Evolutionary conservation across 441 rosid species (phyloP), one percentile per base, ranked within the genome.

Genomic region (Biscutella laevigata): DNA sequence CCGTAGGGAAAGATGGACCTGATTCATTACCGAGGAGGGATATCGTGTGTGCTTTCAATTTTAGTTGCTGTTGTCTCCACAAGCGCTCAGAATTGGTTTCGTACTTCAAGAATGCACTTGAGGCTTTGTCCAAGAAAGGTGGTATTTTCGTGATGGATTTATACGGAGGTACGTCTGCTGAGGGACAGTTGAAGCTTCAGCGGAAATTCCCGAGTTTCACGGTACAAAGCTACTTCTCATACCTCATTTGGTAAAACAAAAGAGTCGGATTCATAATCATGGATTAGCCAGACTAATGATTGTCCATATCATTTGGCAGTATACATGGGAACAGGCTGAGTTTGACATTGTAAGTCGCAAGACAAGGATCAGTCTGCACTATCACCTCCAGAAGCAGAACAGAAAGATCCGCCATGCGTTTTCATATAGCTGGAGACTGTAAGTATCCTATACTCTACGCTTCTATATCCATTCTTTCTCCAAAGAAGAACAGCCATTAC

Each of bases 261-360:
- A 6, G 12, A 1, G 32, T 47, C 27, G 7, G 40, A 27, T 30
- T 30, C 30, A 21, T 15, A 27, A n/a, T n/a, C 15, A 12, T 42
- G 16, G 14, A 26, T 33, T 34, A 5, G 11, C 5, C 3, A 4
- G 24, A 13, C 27, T 22, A 15, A 34, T 3, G 5, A 9, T 15
- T 33, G 20, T 34, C 4, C 36, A 50, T 39, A 49, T 27, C 5
- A 5, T 35, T 48, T 49, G 64, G 64, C 83, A 89, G 94, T 86
- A 89, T 64, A 74, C 80, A 3, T 86, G 97, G 94, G 91, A 86
- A 75, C 97, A 89, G 69, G 94, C 83, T 58, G 97, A 86, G 65
- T 89, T 89, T 30, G 77, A 86, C 67, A 82, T 89, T 25, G 39
- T 89, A 16, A 78, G 46, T 66, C 84, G 94, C 39, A 86, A 77